Evolutionary conservation across 768 basidiomycete species (phyloP), one percentile per base, ranked within the genome.

Genomic region (Rubroboletus satanas): DNA sequence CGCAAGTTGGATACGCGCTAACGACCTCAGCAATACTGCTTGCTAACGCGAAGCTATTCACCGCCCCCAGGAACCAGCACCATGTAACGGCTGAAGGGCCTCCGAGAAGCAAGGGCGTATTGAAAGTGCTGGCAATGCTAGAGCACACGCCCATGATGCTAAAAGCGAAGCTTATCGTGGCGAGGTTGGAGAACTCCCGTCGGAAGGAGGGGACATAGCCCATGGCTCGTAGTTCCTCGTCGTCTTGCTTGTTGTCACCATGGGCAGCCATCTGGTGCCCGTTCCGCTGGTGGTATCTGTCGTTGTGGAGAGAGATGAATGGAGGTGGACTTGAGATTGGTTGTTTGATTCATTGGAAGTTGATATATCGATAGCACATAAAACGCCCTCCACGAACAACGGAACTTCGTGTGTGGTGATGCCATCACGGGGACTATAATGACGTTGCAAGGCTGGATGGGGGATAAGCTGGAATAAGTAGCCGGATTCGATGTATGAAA

Each of bases 111-210:
- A 73, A 58, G 11, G 73, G 74, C 0, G 73, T 73, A 45, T 74
- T 74, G 58, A 74, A 70, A 3, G 73, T 74, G 45, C 58, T 72
- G 17, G 73, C 73, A 14, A 74, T 66, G n/a, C 70, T 71, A 9
- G 74, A 73, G 47, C 68, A 72, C 26, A 74, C 62, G 12, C 73
- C 70, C 74, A 73, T 65, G 58, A 73, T 69, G 43, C 65, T 67
- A 44, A 66, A 72, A 4, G 69, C 62, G 29, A 65, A 74, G 56
- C 66, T 64, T 48, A 70, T 67, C 45, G 72, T 73, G 8, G 69
- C 65, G 17, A 76, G 62, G 42, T 73, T 76, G 41, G 74, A 69
- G 52, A 79, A 79, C 65, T 79, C 78, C 29, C 77, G 67, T 8
- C 67, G 66, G 62, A 79, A 79, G 28, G 71, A 63, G 1, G 71